Base-by-base conservation (phyloP, 1,139 yeast genomes). In the Hemisphaericaspora xylanilytica region DNA sequence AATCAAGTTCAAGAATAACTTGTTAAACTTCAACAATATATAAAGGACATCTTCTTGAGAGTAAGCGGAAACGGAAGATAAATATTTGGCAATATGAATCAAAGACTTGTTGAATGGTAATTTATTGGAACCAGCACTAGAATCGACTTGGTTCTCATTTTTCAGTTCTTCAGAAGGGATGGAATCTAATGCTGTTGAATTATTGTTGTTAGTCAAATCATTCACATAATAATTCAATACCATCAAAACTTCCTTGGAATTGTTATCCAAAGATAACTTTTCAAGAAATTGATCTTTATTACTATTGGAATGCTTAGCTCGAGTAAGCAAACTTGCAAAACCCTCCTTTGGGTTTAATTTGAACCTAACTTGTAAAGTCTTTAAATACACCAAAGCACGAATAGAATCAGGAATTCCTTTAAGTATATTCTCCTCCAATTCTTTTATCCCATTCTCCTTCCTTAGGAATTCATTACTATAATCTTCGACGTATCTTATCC, bases 141-240 rank as follows among this genome's bases (percentile, higher is more conserved):
- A 10, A 22, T 22, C 26, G 11, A 10, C 11, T 22, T 22, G 26
- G 11, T 22, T 10, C 11, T 22, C 26, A 22, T 6, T 8, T 22
- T 9, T 5, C 11, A 12, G 11, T 9, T 22, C 26, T 6, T 22
- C 26, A 8, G 26, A 5, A 26, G 11, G 15, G 8, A 15, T 21
- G 29, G 18, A 27, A 35, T 33, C 34, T 32, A 16, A 12, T 13
- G 20, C 11, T n/a, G 17, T 28, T 16, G 33, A 33, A 14, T 28
- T 25, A 12, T 36, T 36, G 13, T 24, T 25, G 12, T 33, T 36
- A 13, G 36, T 21, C 8, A 39, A 25, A 36, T 65, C 69, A 28
- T 55, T 53, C 15, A 56, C 51, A 44, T 69, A 69, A 44, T 58
- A 67, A 43, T 58, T 55, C 50, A 63, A 67, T 9, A 67, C 65